These are phyloP conservation scores for Globisporangium spiculum DNA, from an alignment of 352 stramenopile genomes.

Conservation along the genomic window DNA sequence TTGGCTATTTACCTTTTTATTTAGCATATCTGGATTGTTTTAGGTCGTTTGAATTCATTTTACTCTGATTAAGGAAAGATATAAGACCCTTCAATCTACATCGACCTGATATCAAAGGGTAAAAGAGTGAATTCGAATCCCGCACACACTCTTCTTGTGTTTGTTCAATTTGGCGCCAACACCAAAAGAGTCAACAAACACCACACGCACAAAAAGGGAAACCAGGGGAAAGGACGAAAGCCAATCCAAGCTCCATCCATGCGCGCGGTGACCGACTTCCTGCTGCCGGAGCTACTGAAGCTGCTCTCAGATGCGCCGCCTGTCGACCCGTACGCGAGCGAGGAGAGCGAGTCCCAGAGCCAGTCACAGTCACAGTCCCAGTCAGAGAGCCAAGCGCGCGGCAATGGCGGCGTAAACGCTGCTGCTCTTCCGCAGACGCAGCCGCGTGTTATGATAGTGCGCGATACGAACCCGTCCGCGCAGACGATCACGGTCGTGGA, in stretches of 20 bases:
- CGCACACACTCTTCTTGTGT: background rate
- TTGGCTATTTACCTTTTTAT: background rate
- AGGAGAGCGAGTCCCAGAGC: conserved; percentile 58
- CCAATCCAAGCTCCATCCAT: conserved; percentile 10
- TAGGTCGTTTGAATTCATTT: background rate
- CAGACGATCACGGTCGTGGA: conserved; percentile 54
- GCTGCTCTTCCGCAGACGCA: background rate
- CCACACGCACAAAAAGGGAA: background rate
- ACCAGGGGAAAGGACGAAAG: background rate
- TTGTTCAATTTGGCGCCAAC: background rate
- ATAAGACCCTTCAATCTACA: background rate
- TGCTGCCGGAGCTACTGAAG: conserved; percentile 52
- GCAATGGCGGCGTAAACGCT: conserved; percentile 14
- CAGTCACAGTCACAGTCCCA: conserved; percentile 8
- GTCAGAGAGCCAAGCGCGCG: conserved; percentile 11
- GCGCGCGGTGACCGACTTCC: conserved; percentile 41
- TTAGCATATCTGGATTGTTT: background rate
- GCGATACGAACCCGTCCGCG: conserved; percentile 33
- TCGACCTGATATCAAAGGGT: background rate
- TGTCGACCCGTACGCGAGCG: conserved; percentile 38
- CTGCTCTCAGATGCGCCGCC: conserved; percentile 34
- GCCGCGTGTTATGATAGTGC: conserved; percentile 50
- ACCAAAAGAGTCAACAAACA: background rate
- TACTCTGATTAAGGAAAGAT: background rate
- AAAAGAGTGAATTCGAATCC: background rate